phyloP scores from a whole-genome alignment of 306 rosid species.

The Purshia tridentata region DNA sequence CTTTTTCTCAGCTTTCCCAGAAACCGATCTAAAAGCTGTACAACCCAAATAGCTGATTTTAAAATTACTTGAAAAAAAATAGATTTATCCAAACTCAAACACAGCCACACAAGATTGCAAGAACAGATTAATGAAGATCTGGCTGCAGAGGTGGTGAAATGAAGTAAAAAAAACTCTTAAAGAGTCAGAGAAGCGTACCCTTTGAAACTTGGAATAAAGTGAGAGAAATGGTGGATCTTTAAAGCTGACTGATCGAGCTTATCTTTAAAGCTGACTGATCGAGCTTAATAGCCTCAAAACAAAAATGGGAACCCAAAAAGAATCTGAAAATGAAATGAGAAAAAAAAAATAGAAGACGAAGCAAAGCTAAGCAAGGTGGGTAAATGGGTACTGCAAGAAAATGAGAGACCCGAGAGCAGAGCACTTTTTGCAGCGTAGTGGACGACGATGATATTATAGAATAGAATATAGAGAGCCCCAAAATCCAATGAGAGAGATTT shows the following conservation, averaged over 20 bases:
- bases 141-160: slow-evolving; percentile 15
- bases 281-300: slow-evolving; percentile 17
- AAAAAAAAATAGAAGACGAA: neutral
- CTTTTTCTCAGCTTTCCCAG: slow-evolving; percentile 7
- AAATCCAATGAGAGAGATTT: slow-evolving; percentile 15
- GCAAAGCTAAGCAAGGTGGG: neutral
- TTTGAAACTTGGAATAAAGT: slow-evolving; percentile 22
- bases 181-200: slow-evolving; percentile 36
- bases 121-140: slow-evolving; percentile 20
- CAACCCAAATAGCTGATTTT: slow-evolving; percentile 6
- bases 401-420: slow-evolving; percentile 3
- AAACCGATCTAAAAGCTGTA: slow-evolving; percentile 14
- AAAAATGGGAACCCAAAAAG: neutral
- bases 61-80: too few species aligned
- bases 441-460: slow-evolving; percentile 27
- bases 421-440: slow-evolving; percentile 17
- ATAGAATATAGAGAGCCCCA: neutral
- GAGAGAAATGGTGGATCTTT: slow-evolving; percentile 48
- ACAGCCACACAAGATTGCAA: neutral
- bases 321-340: neutral
- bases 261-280: slow-evolving; percentile 41
- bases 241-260: slow-evolving; percentile 28
- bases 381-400: neutral
- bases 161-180: neutral
- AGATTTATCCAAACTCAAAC: slow-evolving; percentile 3